Evolutionary conservation across 768 basidiomycete genomes (phyloP).

Genomic region (Rhodosporidiobolus sp.): DNA sequence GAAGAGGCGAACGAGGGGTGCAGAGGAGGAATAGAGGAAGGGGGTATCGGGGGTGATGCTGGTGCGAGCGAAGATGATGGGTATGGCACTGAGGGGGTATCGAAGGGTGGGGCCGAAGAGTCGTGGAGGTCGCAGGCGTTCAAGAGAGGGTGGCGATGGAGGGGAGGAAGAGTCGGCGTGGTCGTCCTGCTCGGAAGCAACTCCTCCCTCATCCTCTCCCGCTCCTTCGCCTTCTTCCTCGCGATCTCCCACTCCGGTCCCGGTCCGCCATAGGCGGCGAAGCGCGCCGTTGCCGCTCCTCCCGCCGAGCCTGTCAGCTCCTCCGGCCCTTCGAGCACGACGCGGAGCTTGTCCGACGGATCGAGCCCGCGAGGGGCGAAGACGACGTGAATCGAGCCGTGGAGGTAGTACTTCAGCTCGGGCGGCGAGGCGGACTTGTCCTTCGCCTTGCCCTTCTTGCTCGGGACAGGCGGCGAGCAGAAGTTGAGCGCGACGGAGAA

Average conservation of each 20-base stretch:
- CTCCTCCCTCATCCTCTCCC: slow-evolving; percentile 5
- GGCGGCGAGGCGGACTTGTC: not conserved
- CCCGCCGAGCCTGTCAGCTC: not conserved
- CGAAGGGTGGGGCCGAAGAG: too few species aligned
- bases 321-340: slow-evolving; percentile 38
- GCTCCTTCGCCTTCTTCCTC: slow-evolving; percentile 21
- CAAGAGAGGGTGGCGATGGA: not conserved
- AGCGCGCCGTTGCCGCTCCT: not conserved
- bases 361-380: slow-evolving; percentile 46
- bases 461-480: slow-evolving; percentile 42
- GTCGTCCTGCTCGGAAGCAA: not conserved
- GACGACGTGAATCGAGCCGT: slow-evolving; percentile 45
- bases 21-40: not conserved
- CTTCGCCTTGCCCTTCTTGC: not conserved
- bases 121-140: too few species aligned
- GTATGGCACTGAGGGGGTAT: not conserved
- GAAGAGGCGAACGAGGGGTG: not conserved
- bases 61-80: not conserved
- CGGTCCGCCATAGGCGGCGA: slow-evolving; percentile 22
- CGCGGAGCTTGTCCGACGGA: slow-evolving; percentile 40
- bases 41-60: not conserved
- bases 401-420: slow-evolving; percentile 42
- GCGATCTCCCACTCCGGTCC: slow-evolving; percentile 36
- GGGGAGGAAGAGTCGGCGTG: not conserved
- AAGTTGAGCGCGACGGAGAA: slow-evolving; percentile 47